phyloP scores from a whole-genome alignment of 495 filamentous ascomycete genomes.

The Annulohypoxylon nitens region DNA sequence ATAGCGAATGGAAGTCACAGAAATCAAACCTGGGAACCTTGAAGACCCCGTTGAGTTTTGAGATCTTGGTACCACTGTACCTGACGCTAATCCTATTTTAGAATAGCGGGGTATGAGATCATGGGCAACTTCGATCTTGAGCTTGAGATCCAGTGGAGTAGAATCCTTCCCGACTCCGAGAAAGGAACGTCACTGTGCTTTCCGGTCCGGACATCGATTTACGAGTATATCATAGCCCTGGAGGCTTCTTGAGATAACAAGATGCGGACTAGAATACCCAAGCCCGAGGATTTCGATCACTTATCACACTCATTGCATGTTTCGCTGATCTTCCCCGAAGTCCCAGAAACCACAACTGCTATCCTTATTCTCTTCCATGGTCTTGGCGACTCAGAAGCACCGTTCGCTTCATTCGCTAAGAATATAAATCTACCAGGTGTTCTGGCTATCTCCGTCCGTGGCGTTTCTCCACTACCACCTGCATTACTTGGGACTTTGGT shows the following conservation, averaged over 20 bases:
- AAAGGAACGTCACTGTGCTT: background rate
- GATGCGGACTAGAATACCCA: slow-evolving; percentile 57
- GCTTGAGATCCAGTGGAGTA: slow-evolving; percentile 5
- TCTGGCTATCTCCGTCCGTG: slow-evolving; percentile 79
- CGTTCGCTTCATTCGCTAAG: slow-evolving; percentile 79
- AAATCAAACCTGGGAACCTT: background rate
- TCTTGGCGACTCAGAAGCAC: slow-evolving; percentile 79
- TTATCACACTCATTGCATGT: slow-evolving; percentile 48
- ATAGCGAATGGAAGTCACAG: background rate
- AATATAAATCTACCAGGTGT: slow-evolving; percentile 86
- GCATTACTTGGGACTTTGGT: slow-evolving; percentile 68
- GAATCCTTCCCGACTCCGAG: background rate
- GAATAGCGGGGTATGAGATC: background rate
- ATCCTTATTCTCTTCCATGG: slow-evolving; percentile 92
- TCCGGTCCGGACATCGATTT: background rate
- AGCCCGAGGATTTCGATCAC: slow-evolving; percentile 53
- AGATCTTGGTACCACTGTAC: slow-evolving; percentile 1
- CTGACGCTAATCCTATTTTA: slow-evolving; percentile 2
- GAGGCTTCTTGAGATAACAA: background rate
- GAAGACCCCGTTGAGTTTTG: background rate
- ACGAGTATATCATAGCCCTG: background rate
- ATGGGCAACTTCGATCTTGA: background rate
- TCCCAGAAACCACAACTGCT: slow-evolving; percentile 69
- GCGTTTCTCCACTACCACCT: slow-evolving; percentile 78
- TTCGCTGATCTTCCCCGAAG: slow-evolving; percentile 53